These are phyloP conservation scores for Elongisporangium senticosum DNA, from an alignment of 352 stramenopile genomes.

Conservation along the genomic window DNA sequence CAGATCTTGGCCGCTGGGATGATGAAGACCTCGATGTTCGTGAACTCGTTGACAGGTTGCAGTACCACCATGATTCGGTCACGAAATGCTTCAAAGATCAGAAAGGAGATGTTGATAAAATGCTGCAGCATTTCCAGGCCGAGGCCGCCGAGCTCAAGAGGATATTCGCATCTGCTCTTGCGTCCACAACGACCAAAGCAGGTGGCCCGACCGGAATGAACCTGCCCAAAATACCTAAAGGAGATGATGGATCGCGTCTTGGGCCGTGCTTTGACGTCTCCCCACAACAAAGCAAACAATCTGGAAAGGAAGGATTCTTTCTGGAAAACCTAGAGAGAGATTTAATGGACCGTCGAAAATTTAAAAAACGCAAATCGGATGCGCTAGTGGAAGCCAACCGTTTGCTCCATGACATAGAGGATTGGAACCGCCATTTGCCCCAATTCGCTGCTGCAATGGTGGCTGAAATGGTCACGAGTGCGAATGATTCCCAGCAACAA, in stretches of 20 bases:
- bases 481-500: conserved; percentile 7
- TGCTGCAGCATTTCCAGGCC: conserved; percentile 60
- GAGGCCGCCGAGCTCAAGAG: conserved; percentile 65
- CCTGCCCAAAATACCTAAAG: background rate
- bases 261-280: background rate
- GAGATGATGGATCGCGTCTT: background rate
- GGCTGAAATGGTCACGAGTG: conserved; percentile 22
- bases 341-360: conserved; percentile 13
- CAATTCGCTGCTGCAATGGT: conserved; percentile 27
- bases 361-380: conserved; percentile 10
- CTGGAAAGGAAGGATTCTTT: conserved; percentile 24
- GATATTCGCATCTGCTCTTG: conserved; percentile 26
- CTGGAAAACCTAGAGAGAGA: conserved; percentile 42
- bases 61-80: conserved; percentile 74
- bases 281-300: background rate
- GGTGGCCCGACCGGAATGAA: background rate
- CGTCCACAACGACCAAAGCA: background rate
- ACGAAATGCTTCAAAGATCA: conserved; percentile 72
- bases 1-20: conserved; percentile 59
- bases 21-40: conserved; percentile 73
- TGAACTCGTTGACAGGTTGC: conserved; percentile 66
- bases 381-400: conserved; percentile 7
- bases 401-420: conserved; percentile 30
- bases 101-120: conserved; percentile 50
- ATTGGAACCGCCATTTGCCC: conserved; percentile 23